Conservation (phyloP, 164 flowering plant genomes). For the Aristolochia californica region DNA sequence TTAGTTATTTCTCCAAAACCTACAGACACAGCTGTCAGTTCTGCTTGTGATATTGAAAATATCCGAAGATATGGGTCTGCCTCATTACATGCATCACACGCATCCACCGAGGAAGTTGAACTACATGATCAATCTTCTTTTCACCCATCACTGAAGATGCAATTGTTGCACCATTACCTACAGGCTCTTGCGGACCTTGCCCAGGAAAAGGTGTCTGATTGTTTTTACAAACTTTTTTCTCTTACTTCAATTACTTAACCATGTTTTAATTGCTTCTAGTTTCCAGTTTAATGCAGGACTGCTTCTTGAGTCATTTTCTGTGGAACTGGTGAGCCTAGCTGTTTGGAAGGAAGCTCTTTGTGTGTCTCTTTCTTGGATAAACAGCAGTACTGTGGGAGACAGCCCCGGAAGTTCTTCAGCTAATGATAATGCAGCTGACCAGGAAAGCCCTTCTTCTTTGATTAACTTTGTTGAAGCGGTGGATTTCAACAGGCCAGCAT, state of each 20-base stretch:
- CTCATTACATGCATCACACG: constrained; percentile 13
- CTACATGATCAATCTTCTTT: constrained; percentile 19
- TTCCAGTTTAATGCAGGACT: constrained; percentile 32
- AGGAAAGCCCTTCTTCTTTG: constrained; percentile 4
- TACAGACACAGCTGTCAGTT: constrained; percentile 11
- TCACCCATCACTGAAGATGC: constrained; percentile 36
- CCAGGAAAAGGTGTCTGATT: constrained; percentile 25
- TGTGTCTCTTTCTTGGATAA: constrained; percentile 27
- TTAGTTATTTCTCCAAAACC: constrained; percentile 6
- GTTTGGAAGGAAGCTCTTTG: constrained; percentile 36
- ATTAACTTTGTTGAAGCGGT: constrained; percentile 4
- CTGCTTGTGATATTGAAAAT: constrained; percentile 13
- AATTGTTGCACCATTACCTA: constrained; percentile 27
- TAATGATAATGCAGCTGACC: constrained; percentile 6
- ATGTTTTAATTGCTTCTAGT: constrained; percentile 1
- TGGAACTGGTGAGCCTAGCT: constrained; percentile 40
- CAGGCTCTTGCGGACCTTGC: constrained; percentile 29
- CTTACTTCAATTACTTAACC: neutral
- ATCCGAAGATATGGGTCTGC: constrained; percentile 7
- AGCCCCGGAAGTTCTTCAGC: constrained; percentile 14
- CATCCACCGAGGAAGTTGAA: constrained; percentile 18
- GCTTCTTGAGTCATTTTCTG: constrained; percentile 35
- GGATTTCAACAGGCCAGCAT: constrained; percentile 27
- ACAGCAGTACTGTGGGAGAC: constrained; percentile 9
- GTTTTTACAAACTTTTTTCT: neutral